Evolutionary conservation across 1,139 yeast species (phyloP).

Genomic region (Debaryomycetaceae sp.): DNA sequence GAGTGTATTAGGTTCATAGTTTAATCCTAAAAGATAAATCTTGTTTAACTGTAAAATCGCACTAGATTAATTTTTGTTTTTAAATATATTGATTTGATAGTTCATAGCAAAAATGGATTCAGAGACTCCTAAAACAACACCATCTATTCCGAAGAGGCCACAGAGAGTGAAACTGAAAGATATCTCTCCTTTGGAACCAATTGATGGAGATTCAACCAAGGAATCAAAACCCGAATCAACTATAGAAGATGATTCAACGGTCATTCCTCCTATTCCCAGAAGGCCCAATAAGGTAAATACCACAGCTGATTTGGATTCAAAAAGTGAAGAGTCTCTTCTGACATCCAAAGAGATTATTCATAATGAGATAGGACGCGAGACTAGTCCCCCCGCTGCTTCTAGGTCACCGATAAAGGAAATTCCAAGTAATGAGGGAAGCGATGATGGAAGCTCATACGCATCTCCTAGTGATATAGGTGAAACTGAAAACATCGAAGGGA

Average conservation of each 20-base stretch:
- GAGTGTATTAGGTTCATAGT: not conserved
- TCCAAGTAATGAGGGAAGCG: too few relatives aligned
- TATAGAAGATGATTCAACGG: not conserved
- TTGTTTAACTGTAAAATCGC: not conserved
- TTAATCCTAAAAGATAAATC: not conserved
- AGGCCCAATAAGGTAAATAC: slow-evolving; percentile 14
- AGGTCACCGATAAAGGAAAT: too few relatives aligned
- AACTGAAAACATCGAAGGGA: too few relatives aligned
- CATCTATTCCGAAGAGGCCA: slow-evolving; percentile 7
- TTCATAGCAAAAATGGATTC: not conserved
- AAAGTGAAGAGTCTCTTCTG: too few relatives aligned
- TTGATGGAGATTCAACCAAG: not conserved
- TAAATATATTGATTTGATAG: too few relatives aligned
- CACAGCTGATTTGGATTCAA: not conserved
- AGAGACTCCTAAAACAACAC: not conserved
- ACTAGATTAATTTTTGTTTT: not conserved
- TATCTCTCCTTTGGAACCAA: not conserved
- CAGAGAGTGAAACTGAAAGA: not conserved
- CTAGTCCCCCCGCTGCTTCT: too few relatives aligned
- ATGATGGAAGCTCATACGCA: too few relatives aligned
- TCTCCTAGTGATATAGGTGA: too few relatives aligned
- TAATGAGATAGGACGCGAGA: too few relatives aligned
- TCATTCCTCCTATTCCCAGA: slow-evolving; percentile 17
- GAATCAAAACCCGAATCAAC: not conserved
- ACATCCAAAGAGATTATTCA: too few relatives aligned